phyloP scores from a whole-genome alignment of 2,329 filamentous ascomycete genomes.

The Neofusicoccum sp. region DNA sequence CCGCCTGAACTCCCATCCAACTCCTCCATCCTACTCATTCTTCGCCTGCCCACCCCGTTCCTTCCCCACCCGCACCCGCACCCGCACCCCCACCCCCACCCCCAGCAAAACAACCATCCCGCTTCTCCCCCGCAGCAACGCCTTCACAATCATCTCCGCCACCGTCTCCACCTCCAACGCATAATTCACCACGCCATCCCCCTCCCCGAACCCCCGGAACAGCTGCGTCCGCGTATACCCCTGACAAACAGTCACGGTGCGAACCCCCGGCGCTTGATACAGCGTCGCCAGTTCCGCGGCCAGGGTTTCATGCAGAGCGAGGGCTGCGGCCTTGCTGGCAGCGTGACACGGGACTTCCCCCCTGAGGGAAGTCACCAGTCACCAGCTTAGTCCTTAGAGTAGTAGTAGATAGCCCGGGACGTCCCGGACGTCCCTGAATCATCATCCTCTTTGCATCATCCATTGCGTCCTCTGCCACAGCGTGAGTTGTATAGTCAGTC shows the following conservation, averaged over 20 bases:
- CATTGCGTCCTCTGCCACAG: too few species aligned
- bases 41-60: conserved; percentile 35
- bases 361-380: too few species aligned
- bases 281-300: conserved; percentile 46
- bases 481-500: too few species aligned
- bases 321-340: conserved; percentile 65
- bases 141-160: conserved; percentile 63
- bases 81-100: conserved; percentile 55
- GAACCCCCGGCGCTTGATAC: conserved; percentile 65
- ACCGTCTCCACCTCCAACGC: conserved; percentile 64
- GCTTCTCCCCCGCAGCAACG: conserved; percentile 61
- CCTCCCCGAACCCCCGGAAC: conserved; percentile 59
- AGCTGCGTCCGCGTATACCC: conserved; percentile 65
- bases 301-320: conserved; percentile 69
- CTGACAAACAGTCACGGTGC: conserved; percentile 68
- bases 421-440: too few species aligned
- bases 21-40: conserved; percentile 32
- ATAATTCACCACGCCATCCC: conserved; percentile 55
- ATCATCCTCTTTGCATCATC: too few species aligned
- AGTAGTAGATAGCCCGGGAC: too few species aligned
- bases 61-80: conserved; percentile 57
- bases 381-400: too few species aligned
- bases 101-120: conserved; percentile 60
- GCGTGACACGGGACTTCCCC: too few species aligned
- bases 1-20: conserved; percentile 23